Base-by-base conservation (phyloP, 2,329 filamentous ascomycete genomes). In the Aspergillus texensis region DNA sequence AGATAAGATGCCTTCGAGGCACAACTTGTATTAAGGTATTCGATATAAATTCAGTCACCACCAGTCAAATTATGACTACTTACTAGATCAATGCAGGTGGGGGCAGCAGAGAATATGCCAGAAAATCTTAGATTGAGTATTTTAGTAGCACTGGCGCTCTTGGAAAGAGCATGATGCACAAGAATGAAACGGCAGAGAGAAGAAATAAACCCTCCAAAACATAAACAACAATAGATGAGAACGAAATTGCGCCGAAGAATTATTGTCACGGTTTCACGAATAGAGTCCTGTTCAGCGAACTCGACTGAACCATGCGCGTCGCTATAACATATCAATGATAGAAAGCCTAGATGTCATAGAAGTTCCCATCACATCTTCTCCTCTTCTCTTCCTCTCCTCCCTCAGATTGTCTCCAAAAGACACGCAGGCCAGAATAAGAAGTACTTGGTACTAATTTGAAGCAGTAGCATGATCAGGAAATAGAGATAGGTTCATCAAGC, bases 401-500 rank as follows among this genome's bases (percentile, higher is more conserved):
- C 16, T 45, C n/a, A 2, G n/a, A n/a, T 4, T 24, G 43, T 14
- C 19, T 24, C n/a, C 19, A 12, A 24, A 21, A 14, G n/a, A 11
- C 21, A 12, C 1, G 6, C 6, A 14, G 11, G 5, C 9, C 10
- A 12, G 41, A 24, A 24, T 24, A 45, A 12, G 4, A 6, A 24
- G 43, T 3, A 24, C n/a, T 24, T n/a, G 43, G 43, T 11, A 6
- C 16, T 10, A 10, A 8, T 43, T 43, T 6, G 16, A 36, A 36
- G 34, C 34, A 16, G n/a, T 43, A 43, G 5, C 16, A 43, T n/a
- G n/a, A 5, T 12, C n/a, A 45, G 43, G 43, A 12, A 10, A 19
- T 28, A 50, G 46, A 14, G 26, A 16, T 19, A 50, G 26, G 5
- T 9, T 28, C 6, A 30, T 50, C 57, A 71, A 26, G 58, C 50